Percentiles rank a stretch among this genome's conserved stretches.
phyloP scores from a whole-genome alignment of 2,329 filamentous ascomycete genomes.

The Penicillium occitanis region DNA sequence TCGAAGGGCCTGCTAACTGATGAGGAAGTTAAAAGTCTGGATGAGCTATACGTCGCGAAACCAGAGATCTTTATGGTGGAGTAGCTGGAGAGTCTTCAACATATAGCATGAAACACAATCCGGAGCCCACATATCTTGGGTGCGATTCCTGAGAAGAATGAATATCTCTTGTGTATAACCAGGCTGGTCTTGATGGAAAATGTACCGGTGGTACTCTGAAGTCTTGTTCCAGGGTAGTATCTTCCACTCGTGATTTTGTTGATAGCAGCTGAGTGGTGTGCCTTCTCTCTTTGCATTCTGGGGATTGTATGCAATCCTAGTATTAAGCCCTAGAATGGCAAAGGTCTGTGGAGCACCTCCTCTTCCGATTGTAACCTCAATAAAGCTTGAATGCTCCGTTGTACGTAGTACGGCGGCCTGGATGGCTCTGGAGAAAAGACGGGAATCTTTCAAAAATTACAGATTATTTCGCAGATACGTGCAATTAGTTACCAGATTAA shows the following conservation, averaged over 20 bases:
- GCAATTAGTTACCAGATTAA: too few species aligned
- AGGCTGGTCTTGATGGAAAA: not conserved
- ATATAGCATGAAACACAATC: not conserved
- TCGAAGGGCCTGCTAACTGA: slow-evolving; percentile 4
- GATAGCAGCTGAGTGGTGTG: not conserved
- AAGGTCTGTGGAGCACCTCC: not conserved
- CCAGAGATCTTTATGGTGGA: slow-evolving; percentile 6
- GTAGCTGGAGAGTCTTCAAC: not conserved
- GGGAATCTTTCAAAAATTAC: not conserved
- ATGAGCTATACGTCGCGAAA: slow-evolving; percentile 10
- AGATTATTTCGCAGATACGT: too few species aligned
- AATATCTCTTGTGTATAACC: not conserved
- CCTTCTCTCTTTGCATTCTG: not conserved
- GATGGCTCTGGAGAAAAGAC: not conserved
- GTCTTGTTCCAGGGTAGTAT: not conserved
- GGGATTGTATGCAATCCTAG: not conserved
- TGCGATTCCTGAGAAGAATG: not conserved
- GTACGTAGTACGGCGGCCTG: not conserved
- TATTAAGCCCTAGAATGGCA: not conserved
- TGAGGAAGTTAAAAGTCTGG: slow-evolving; percentile 2
- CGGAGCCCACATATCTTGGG: not conserved
- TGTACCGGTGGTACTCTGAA: not conserved
- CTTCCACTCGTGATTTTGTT: not conserved
- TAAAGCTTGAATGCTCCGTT: not conserved
- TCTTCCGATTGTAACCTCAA: slow-evolving; percentile 2